Conservation (phyloP, 2,329 filamentous ascomycete species). For the Bipolaris gigantea region DNA sequence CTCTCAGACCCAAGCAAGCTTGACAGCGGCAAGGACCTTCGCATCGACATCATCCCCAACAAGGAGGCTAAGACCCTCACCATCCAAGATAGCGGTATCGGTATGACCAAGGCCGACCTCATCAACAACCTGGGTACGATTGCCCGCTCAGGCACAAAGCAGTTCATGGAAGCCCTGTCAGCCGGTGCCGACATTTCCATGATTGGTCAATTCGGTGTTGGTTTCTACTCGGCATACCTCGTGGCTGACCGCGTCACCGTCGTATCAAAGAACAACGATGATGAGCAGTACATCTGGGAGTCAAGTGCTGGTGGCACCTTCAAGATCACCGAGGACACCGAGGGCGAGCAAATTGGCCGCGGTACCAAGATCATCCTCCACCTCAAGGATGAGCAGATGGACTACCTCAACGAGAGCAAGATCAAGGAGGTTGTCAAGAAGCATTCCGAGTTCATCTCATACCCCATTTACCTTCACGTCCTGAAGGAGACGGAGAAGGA, state of each 20-base stretch:
- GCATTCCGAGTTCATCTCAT: slow-evolving; percentile 99
- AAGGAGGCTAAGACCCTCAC: slow-evolving; percentile 97
- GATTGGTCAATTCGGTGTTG: slow-evolving; percentile 99
- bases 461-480: slow-evolving; percentile 99
- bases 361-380: slow-evolving; percentile 98
- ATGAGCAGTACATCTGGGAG: slow-evolving; percentile 99
- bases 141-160: slow-evolving; percentile 98
- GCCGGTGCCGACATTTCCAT: slow-evolving; percentile 99
- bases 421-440: slow-evolving; percentile 99
- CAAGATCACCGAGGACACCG: slow-evolving; percentile 86
- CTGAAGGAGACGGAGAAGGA: slow-evolving; percentile 99
- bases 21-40: slow-evolving; percentile 94
- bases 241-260: slow-evolving; percentile 96
- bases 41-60: slow-evolving; percentile 98
- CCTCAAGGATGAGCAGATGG: slow-evolving; percentile 98
- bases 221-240: slow-evolving; percentile 99
- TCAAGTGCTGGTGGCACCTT: slow-evolving; percentile 97
- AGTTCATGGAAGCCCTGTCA: slow-evolving; percentile 99
- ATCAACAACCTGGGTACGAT: slow-evolving; percentile 99
- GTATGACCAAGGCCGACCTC: slow-evolving; percentile 99
- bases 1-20: slow-evolving; percentile 97
- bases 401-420: slow-evolving; percentile 98
- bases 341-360: slow-evolving; percentile 86
- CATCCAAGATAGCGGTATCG: slow-evolving; percentile 97
- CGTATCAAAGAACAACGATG: slow-evolving; percentile 98